These are phyloP conservation scores for Quercus phellos DNA, from an alignment of 331 rosid genomes.

Conservation along the genomic window DNA sequence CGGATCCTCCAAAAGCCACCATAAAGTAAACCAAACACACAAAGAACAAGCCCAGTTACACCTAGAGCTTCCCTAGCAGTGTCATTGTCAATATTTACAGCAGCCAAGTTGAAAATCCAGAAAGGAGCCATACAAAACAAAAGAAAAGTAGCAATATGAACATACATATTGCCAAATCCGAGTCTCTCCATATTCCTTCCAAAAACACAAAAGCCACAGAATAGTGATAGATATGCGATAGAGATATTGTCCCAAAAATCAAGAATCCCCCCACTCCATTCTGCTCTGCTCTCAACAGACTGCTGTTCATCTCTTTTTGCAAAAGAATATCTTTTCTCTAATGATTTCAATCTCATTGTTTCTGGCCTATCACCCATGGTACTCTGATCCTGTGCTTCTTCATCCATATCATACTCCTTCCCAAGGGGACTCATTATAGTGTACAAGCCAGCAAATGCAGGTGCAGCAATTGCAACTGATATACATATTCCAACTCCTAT, in stretches of 20 bases:
- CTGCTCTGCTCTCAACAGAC: conserved; percentile 39
- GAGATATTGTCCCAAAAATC: conserved; percentile 84
- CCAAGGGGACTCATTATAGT: conserved; percentile 81
- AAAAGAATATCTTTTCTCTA: conserved; percentile 59
- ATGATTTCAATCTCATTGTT: conserved; percentile 31
- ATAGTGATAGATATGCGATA: conserved; percentile 68
- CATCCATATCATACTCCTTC: conserved; percentile 68
- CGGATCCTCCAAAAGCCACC: conserved; percentile 99
- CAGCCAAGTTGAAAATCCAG: conserved; percentile 81
- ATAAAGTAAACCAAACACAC: conserved; percentile 77
- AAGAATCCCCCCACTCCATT: conserved; percentile 85
- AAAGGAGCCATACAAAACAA: conserved; percentile 90
- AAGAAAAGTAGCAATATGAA: conserved; percentile 77
- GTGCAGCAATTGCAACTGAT: conserved; percentile 68
- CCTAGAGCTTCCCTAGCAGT: conserved; percentile 47
- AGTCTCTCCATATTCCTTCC: conserved; percentile 98
- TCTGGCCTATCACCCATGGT: conserved; percentile 22
- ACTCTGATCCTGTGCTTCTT: conserved; percentile 57
- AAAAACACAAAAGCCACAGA: conserved; percentile 77
- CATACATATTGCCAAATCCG: conserved; percentile 95
- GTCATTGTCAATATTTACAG: conserved; percentile 77
- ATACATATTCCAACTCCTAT: conserved; percentile 76
- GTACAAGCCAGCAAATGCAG: conserved; percentile 78
- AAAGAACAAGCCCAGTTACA: conserved; percentile 64
- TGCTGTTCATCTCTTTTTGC: conserved; percentile 43